phyloP scores from a whole-genome alignment of 2,329 filamentous ascomycete genomes.

The Aspergillus piperis region DNA sequence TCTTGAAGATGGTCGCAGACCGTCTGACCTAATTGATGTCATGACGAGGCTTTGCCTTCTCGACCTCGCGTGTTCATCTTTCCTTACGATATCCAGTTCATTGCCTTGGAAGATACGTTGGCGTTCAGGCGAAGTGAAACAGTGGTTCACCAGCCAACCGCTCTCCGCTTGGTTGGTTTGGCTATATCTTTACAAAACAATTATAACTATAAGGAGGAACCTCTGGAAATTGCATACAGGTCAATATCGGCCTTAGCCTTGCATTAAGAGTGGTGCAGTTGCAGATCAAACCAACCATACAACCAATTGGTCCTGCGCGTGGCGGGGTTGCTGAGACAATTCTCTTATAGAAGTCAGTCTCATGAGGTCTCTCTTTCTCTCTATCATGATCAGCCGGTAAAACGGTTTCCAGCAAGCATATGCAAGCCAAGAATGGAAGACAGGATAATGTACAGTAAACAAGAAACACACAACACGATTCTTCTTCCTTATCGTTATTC shows the following conservation, averaged over 20 bases:
- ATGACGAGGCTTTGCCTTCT: background rate
- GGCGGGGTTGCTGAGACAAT: background rate
- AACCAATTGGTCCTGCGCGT: background rate
- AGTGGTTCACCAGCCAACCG: too few species aligned
- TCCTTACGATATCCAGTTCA: background rate
- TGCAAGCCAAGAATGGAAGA: background rate
- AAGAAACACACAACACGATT: background rate
- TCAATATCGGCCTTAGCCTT: background rate
- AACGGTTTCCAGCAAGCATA: background rate
- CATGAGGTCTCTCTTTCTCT: background rate
- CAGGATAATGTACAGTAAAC: constrained; percentile 4
- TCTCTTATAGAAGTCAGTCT: background rate
- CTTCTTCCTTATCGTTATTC: background rate
- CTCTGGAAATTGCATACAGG: background rate
- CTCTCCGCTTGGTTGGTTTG: too few species aligned
- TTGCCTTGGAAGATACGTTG: background rate
- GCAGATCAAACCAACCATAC: too few species aligned
- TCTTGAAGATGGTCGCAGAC: constrained; percentile 75
- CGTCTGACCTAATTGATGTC: constrained; percentile 20
- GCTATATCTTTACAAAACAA: too few species aligned
- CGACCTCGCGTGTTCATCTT: background rate
- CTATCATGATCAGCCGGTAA: background rate
- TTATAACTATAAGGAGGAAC: too few species aligned
- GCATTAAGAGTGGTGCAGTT: background rate
- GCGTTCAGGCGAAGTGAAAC: background rate